A percentile compares a stretch with the other conserved stretches of the same genome.
These are phyloP conservation scores for Salicornia ramosissima DNA, from an alignment of 148 eudicot species.

Conservation along the genomic window DNA sequence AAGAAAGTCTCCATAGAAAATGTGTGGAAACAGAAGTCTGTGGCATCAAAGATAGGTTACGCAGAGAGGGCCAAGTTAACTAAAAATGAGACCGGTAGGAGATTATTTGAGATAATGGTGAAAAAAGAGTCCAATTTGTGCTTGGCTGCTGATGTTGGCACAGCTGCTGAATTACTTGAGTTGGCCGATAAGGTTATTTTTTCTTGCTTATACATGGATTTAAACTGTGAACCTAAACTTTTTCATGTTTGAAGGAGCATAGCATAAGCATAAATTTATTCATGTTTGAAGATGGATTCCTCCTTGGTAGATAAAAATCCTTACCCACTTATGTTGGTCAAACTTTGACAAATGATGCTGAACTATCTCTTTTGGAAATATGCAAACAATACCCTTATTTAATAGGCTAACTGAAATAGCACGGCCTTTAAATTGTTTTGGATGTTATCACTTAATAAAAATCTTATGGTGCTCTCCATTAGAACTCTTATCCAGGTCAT, in stretches of 20 bases:
- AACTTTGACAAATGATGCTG: background rate
- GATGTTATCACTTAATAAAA: background rate
- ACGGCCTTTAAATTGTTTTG: background rate
- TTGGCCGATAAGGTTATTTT: constrained; percentile 70
- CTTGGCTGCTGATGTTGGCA: constrained; percentile 87
- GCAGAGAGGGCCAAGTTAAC: constrained; percentile 63
- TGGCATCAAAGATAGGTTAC: constrained; percentile 43
- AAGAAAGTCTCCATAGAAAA: constrained; percentile 50
- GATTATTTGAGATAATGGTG: constrained; percentile 78
- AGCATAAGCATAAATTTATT: background rate
- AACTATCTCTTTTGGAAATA: too few relatives aligned
- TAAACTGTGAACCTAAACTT: background rate
- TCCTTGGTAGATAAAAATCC: background rate
- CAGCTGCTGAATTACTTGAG: constrained; percentile 81
- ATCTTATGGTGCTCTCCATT: background rate
- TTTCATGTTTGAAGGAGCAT: background rate
- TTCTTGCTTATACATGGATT: background rate
- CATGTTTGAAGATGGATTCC: background rate
- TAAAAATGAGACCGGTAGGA: constrained; percentile 71
- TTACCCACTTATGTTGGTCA: background rate
- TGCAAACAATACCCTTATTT: background rate
- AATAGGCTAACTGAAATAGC: background rate
- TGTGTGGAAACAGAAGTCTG: constrained; percentile 23
- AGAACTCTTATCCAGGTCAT: background rate
- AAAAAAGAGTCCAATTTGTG: constrained; percentile 79